phyloP scores from a whole-genome alignment of 2,329 filamentous ascomycete genomes.

The Trichoderma sp. region DNA sequence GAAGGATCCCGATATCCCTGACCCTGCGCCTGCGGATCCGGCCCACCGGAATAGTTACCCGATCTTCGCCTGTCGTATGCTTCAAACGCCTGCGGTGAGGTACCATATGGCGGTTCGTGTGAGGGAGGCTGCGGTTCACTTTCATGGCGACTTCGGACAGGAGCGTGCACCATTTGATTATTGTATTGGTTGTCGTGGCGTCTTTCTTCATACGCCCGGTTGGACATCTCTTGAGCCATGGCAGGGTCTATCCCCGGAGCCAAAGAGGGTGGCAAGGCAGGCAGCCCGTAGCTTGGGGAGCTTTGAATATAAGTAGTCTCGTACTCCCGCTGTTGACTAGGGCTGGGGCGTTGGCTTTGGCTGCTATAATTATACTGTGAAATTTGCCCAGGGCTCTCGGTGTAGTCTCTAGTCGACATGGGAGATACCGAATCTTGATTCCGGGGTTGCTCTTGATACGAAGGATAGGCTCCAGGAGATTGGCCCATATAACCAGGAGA shows the following conservation, averaged over 20 bases:
- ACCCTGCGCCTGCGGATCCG: constrained; percentile 37
- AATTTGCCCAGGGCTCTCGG: constrained; percentile 40
- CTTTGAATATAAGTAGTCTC: constrained; percentile 42
- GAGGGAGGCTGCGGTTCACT: constrained; percentile 38
- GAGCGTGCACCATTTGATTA: constrained; percentile 45
- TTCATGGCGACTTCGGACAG: constrained; percentile 48
- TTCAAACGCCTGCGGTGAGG: constrained; percentile 42
- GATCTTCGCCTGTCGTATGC: constrained; percentile 50
- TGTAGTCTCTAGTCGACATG: constrained; percentile 42
- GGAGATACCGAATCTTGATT: constrained; percentile 39
- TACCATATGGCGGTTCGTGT: constrained; percentile 37
- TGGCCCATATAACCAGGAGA: constrained; percentile 38
- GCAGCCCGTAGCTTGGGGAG: constrained; percentile 47
- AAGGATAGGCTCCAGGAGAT: constrained; percentile 33
- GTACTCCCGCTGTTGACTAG: constrained; percentile 42
- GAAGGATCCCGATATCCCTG: constrained; percentile 41
- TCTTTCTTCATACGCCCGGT: constrained; percentile 58
- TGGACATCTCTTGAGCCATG: constrained; percentile 60
- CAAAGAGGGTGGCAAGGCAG: constrained; percentile 59
- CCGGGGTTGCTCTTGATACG: constrained; percentile 33
- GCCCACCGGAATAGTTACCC: constrained; percentile 45
- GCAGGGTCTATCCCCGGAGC: constrained; percentile 64
- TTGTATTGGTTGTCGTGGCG: constrained; percentile 53
- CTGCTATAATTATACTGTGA: constrained; percentile 39
- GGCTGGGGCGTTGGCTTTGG: constrained; percentile 40